Evolutionary conservation across 2,329 filamentous ascomycete species (phyloP), one percentile per base, ranked within the genome.

Genomic region (Fusarium pilosicola): DNA sequence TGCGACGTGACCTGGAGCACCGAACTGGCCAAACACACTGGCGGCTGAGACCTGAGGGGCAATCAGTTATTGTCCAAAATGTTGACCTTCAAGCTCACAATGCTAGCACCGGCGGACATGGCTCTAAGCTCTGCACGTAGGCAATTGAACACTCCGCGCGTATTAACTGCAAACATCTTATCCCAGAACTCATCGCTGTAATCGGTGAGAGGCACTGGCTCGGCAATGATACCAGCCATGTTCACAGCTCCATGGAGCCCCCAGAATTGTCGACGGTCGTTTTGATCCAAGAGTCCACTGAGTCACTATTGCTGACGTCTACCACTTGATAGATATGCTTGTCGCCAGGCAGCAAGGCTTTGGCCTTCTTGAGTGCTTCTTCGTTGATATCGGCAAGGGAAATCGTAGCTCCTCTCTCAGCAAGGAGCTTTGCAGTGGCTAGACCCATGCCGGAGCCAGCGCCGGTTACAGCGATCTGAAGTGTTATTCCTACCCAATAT

Each of bases 61-160:
- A 22, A 13, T 71, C 80, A 63, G 84, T 82, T 81, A 81, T 5
- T 83, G 79, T 28, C 78, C 78, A 32, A 84, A 79, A 1, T 83
- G 56, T 18, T 72, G 65, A 4, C 79, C 3, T 80, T 38, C 0
- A n/a, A 4, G 24, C 65, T 36, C 26, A 76, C 72, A 7, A 76
- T 76, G 26, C 74, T 75, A 4, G 65, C 68, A 1, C 74, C 70
- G 79, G 82, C 32, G 81, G 79, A 65, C 64, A 18, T 76, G 1
- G 49, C 80, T 74, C 78, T 80, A 17, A 89, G 66, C 74, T 89
- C 77, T n/a, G 85, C 84, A 22, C 86, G 80, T 65, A 90, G 68
- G 65, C 86, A 88, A 56, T 87, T 84, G 78, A 88, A 86, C 34
- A 86, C 78, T 10, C 88, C 87, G 13, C 77, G 82, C 13, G 84